Base-by-base conservation (phyloP, 768 basidiomycete species). In the Boletus insuetus region DNA sequence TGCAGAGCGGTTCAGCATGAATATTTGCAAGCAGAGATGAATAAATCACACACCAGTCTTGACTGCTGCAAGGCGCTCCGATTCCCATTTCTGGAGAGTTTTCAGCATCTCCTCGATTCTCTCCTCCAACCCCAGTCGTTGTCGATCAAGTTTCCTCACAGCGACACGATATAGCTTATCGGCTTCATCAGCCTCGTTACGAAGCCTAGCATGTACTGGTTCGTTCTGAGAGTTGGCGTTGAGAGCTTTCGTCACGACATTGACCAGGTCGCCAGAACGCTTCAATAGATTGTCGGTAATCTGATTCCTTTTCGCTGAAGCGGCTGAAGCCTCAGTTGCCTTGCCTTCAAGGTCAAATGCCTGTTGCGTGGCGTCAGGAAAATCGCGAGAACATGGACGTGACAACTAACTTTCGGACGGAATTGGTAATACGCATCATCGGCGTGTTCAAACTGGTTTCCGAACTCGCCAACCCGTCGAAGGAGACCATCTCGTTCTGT, bases 351-450 rank as follows among this genome's bases (percentile, higher is more conserved):
- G 52, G 20, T 69, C 63, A 58, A 72, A 67, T 31, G 73, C 70
- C 70, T 71, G 24, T 32, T 22, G 2, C 6, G 0, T 34, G 16
- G 17, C 17, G 47, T 65, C 45, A 65, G 73, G 42, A 58, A 17
- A 70, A 73, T 22, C 54, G 7, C 29, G 14, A 61, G 59, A 39
- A 58, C 59, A 29, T 64, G 8, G 51, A 35, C 17, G 61, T 42
- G 13, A 17, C 17, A 13, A 64, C 75, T 4, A 54, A 89, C 90
- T 80, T 87, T 91, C 20, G 85, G 82, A 16, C 91, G 76, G 74
- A 94, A 92, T 68, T 93, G 91, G 68, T 88, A 94, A 65, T 80
- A 92, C 1, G 88, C 89, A 60, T 89, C 89, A 40, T 89, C 85
- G 3, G 84, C 79, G 56, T 81, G 80, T 61, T 90, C 90, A 59